Conservation (phyloP, 345 rosid genomes). For the rapeseed (Brassica napus) region Da-Ae NC_063446.1:59528001-59528500, state of each 20-base stretch:
- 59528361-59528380: conserved; percentile 17
- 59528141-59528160: conserved; percentile 89
- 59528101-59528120: conserved; percentile 97
- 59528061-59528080: conserved; percentile 92
- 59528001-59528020: conserved; percentile 73
- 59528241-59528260: conserved; percentile 14
- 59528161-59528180: conserved; percentile 56
- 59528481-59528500: not conserved
- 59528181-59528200: conserved; percentile 50
- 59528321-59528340: conserved; percentile 46
- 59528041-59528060: conserved; percentile 98
- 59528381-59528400: conserved; percentile 6
- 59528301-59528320: conserved; percentile 46
- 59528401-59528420: conserved; percentile 12
- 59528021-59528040: conserved; percentile 91
- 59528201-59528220: conserved; percentile 37
- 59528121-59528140: conserved; percentile 88
- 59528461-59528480: conserved; percentile 28
- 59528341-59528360: conserved; percentile 14
- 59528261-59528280: not conserved
- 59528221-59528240: conserved; percentile 20
- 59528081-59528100: conserved; percentile 98
- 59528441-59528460: conserved; percentile 34
- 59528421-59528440: not conserved
- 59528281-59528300: conserved; percentile 32